Base-by-base conservation (phyloP, 1,139 yeast genomes). In the Candida frijolesensis region DNA sequence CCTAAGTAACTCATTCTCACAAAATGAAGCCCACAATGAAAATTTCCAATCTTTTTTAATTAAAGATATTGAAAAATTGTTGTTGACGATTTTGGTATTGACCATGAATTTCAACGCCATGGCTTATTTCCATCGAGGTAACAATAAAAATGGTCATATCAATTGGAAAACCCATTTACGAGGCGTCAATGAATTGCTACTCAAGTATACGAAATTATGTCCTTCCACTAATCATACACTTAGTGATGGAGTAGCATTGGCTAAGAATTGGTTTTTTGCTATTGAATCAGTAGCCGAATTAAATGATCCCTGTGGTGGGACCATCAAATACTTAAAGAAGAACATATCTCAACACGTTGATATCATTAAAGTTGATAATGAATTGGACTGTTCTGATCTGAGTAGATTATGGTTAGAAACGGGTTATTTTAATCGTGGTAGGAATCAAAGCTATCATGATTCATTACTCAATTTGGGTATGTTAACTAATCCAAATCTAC, bases 261-360 rank as follows among this genome's bases (percentile, higher is more conserved):
- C 79, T 1, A 70, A 71, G 51, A 67, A 68, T n/a, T 75, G 79
- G 80, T 75, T 73, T 53, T 73, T 71, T 54, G 75, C 79, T 11
- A 68, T 75, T 43, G 80, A 75, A 51, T 57, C 71, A 6, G 52
- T 71, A 16, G 79, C 79, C 0, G 68, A 71, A 11, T 56, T 72
- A 32, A 60, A 65, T 49, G 62, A 72, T 1, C 60, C 68, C 1
- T 51, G 60, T 16, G 78, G 78, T 1, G 74, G 75, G 0, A 64
- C 76, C 1, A 54, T 69, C 35, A 60, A 56, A 19, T 57, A 54
- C 41, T 45, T 44, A 19, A 54, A 53, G 37, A 47, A 48, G 14
- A 49, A 51, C 38, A 49, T 50, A 8, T 41, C 51, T 4, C 45
- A 49, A 16, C 54, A 39, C 10, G 42, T 41, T 33, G 59, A 50